Conservation (phyloP, 75 land plant genomes). For the Gnetum montanum region DNA sequence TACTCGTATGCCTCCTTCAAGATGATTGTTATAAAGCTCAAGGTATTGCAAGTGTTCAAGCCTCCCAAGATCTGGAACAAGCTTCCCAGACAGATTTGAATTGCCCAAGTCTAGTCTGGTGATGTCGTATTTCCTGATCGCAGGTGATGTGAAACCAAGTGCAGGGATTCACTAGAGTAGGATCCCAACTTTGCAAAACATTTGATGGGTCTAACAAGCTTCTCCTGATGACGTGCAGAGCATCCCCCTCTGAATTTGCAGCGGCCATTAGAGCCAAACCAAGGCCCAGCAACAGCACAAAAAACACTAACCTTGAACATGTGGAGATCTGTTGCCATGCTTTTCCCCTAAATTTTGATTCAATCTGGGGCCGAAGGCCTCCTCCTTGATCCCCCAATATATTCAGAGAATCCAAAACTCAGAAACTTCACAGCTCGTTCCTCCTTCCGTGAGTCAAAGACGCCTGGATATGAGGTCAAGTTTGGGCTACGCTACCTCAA, state of each 20-base stretch:
- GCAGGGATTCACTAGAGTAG: slow-evolving; percentile 87
- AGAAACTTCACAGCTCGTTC: too few species aligned
- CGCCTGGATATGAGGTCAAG: too few species aligned
- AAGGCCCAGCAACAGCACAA: background rate
- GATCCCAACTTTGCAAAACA: slow-evolving; percentile 97
- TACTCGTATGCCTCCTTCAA: slow-evolving; percentile 71
- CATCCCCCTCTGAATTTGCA: slow-evolving; percentile 72
- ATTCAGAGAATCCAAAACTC: too few species aligned
- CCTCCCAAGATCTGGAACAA: slow-evolving; percentile 90
- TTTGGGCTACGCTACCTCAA: too few species aligned
- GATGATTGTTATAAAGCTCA: slow-evolving; percentile 95
- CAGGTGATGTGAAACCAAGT: slow-evolving; percentile 98
- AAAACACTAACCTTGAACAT: background rate
- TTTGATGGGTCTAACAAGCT: slow-evolving; percentile 82
- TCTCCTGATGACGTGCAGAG: slow-evolving; percentile 61
- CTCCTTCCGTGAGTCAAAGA: too few species aligned
- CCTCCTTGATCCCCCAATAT: too few species aligned
- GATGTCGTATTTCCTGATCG: slow-evolving; percentile 65
- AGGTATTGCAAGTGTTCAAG: slow-evolving; percentile 84
- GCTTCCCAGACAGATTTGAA: slow-evolving; percentile 76
- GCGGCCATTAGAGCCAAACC: background rate
- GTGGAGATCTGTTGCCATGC: background rate
- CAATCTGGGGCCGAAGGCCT: too few species aligned
- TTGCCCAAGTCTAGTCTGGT: slow-evolving; percentile 83
- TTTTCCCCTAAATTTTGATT: background rate